Evolutionary conservation across 2,329 filamentous ascomycete species (phyloP), one percentile per base, ranked within the genome.

Genomic region (Ascochyta clinopodiicola): DNA sequence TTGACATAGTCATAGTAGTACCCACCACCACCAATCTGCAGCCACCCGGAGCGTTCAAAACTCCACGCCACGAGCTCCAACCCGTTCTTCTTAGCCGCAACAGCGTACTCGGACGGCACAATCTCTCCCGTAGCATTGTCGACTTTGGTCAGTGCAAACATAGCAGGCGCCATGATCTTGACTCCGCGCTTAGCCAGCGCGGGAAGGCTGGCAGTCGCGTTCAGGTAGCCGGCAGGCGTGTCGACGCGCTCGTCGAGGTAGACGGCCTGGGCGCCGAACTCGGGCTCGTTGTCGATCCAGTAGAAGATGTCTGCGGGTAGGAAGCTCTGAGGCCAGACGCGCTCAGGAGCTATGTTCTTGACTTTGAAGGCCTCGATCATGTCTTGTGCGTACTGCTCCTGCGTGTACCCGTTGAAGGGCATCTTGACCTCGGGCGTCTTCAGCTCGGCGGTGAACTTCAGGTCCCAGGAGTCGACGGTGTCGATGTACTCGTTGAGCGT

Each of bases 381-480:
- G 72, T 90, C 85, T 74, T 88, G 85, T 0, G 85, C 84, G 67
- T 85, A 90, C 65, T 80, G 76, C 62, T 84, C 76, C 68, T 89
- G 86, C 0, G 88, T 90, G 78, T 89, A 90, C 19, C 79, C 79
- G 12, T 81, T 69, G 70, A 88, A 91, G 0, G 88, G 88, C 87
- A 91, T 90, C n/a, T 80, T 69, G n/a, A 90, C 84, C 62, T 84
- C 78, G 32, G 78, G 87, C 0, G 84, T 84, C 79, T 91, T 91
- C 29, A 89, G 62, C 53, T 74, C 72, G 1, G 72, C 63, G 1
- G 72, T 72, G 58, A 69, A 89, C 61, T 85, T 81, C 9, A 88
- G 78, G 8, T 61, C 68, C 34, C 84, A 86, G 37, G 85, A 78
- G 61, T 88, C 79, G 44, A 86, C 81, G 35, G 88, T 72, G 31